Evolutionary conservation across 1,139 yeast genomes (phyloP).

Genomic region (Scheffersomyces cryptocercus): DNA sequence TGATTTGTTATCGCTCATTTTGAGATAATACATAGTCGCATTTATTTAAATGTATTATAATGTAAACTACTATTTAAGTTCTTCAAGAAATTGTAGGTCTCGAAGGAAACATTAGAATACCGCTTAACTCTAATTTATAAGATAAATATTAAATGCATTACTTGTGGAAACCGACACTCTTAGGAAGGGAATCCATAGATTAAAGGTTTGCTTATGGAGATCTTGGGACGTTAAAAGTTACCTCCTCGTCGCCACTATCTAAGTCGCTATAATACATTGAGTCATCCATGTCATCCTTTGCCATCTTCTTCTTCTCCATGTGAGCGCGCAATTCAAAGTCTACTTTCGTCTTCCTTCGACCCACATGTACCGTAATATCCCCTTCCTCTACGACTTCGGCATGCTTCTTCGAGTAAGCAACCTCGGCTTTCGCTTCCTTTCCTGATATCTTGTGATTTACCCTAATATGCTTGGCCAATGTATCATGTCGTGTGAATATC

Average conservation of each 20-base stretch:
- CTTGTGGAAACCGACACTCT: too few relatives aligned
- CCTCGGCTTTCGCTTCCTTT: conserved; percentile 61
- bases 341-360: conserved; percentile 49
- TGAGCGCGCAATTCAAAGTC: conserved; percentile 51
- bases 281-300: conserved; percentile 22
- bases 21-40: too few relatives aligned
- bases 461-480: conserved; percentile 87
- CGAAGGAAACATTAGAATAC: background rate
- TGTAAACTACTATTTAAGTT: background rate
- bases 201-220: too few relatives aligned
- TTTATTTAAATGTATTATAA: background rate
- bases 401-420: conserved; percentile 48
- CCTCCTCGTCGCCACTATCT: conserved; percentile 31
- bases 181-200: too few relatives aligned
- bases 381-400: conserved; percentile 50
- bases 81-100: background rate
- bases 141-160: too few relatives aligned
- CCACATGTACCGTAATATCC: conserved; percentile 49
- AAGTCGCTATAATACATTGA: conserved; percentile 17
- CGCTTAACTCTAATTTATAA: too few relatives aligned
- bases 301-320: conserved; percentile 39
- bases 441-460: conserved; percentile 80
- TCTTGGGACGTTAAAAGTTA: conserved; percentile 7
- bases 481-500: conserved; percentile 92
- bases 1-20: too few relatives aligned